Evolutionary conservation across 2,329 filamentous ascomycete genomes (phyloP).

Genomic region (Scedosporium dehoogii): DNA sequence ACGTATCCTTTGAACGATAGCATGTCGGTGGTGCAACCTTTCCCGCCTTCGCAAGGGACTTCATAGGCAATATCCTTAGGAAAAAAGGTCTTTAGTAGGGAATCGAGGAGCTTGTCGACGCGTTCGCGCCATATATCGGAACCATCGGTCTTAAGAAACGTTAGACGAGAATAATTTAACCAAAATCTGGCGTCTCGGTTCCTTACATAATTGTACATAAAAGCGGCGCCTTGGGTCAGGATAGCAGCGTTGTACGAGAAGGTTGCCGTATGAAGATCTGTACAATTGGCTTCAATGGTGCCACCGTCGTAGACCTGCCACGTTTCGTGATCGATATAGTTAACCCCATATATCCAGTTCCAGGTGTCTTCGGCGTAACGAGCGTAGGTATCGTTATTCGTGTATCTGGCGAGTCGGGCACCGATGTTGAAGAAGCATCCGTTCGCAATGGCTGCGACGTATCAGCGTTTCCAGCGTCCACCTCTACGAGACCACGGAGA

Average conservation of each 20-base stretch:
- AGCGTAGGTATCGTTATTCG: constrained; percentile 53
- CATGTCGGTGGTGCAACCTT: constrained; percentile 51
- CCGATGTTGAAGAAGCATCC: constrained; percentile 55
- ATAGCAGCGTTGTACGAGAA: constrained; percentile 47
- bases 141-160: constrained; percentile 9
- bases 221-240: constrained; percentile 43
- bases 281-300: constrained; percentile 40
- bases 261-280: constrained; percentile 37
- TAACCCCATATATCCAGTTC: constrained; percentile 42
- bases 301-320: constrained; percentile 53
- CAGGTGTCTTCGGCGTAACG: constrained; percentile 46
- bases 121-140: constrained; percentile 37
- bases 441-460: constrained; percentile 42
- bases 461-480: neutral
- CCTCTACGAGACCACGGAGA: no score
- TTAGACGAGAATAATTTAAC: neutral
- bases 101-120: constrained; percentile 39
- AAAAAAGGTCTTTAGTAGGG: constrained; percentile 36
- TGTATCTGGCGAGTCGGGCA: constrained; percentile 63
- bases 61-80: constrained; percentile 47
- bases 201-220: constrained; percentile 44
- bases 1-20: constrained; percentile 54
- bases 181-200: constrained; percentile 9
- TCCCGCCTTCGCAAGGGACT: constrained; percentile 44
- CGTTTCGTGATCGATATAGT: constrained; percentile 38